Evolutionary conservation across 495 filamentous ascomycete genomes (phyloP), one percentile per base, ranked within the genome.

Genomic region (Daldinia vernicosa): DNA sequence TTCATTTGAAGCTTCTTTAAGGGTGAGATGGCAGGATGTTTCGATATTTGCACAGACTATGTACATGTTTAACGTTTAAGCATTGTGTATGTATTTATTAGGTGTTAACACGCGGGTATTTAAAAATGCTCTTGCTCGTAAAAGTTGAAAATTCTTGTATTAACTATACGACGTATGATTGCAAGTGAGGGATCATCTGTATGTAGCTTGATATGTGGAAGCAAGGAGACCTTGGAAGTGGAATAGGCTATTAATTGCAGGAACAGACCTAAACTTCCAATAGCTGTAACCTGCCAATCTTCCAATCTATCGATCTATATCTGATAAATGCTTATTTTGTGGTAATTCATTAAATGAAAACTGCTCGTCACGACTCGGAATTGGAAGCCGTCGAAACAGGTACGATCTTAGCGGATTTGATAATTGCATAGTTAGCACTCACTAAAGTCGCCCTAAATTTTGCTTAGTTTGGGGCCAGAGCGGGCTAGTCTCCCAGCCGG

Each of bases 401-500:
- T 27, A 27, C 28, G 3, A 6, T 30, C 28, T 30, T 30, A 6
- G 6, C 6, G 6, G 28, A 30, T 6, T 30, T 30, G 28, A 30
- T 30, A 30, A 30, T 6, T 30, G 28, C 28, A 30, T 30, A 30
- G 3, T 4, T 30, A 6, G 28, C 28, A 30, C 28, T 6, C n/a
- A n/a, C n/a, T n/a, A n/a, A 30, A 30, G 28, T 30, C 6, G 28
- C 28, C 28, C 2, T 30, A 6, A 30, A 30, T 4, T 30, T 6
- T 30, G 28, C 28, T 30, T 27, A 27, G 24, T 19, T 59, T 69
- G 6, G 12, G 59, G 17, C 22, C 26, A 17, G 33, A 70, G 60
- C 55, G 27, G 56, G 51, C 60, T 66, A 60, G 56, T 40, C 30
- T 67, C 26, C 51, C 45, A 45, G 28, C 33, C 35, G 68, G 50